Conservation (phyloP, 2,329 filamentous ascomycete species). For the Trichoderma semiorbis region DNA sequence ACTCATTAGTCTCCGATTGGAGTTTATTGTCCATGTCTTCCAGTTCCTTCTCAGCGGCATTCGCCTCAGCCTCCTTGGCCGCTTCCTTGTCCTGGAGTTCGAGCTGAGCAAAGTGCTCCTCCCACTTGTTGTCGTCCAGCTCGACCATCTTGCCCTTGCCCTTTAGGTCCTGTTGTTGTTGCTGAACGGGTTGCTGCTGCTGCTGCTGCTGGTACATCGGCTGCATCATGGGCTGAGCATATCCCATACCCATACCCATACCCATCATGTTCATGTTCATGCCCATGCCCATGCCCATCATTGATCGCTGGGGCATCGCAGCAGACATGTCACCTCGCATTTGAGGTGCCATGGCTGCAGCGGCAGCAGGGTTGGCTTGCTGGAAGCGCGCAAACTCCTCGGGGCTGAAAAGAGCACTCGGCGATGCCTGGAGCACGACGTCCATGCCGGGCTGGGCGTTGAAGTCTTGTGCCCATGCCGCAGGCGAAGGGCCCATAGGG, state of each 20-base stretch:
- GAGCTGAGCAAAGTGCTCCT: constrained; percentile 90
- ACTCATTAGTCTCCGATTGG: constrained; percentile 69
- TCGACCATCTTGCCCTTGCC: constrained; percentile 93
- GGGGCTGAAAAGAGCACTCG: constrained; percentile 64
- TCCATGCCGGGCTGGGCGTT: constrained; percentile 66
- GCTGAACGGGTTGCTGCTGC: constrained; percentile 46
- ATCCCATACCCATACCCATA: constrained; percentile 52
- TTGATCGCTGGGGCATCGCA: constrained; percentile 52
- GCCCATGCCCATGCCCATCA: constrained; percentile 55
- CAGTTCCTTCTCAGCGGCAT: constrained; percentile 79
- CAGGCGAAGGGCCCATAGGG: constrained; percentile 44
- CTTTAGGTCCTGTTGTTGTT: constrained; percentile 54
- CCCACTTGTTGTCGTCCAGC: constrained; percentile 91
- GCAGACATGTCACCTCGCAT: constrained; percentile 54
- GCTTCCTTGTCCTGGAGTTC: constrained; percentile 59
- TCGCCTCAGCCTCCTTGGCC: constrained; percentile 46
- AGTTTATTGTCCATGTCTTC: constrained; percentile 74
- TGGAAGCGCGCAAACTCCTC: constrained; percentile 88
- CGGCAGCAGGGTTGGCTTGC: constrained; percentile 60
- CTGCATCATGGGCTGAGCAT: constrained; percentile 51
- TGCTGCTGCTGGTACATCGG: constrained; percentile 48
- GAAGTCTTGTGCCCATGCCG: constrained; percentile 54
- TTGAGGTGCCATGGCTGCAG: constrained; percentile 49
- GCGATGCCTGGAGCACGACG: constrained; percentile 60
- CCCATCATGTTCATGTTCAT: constrained; percentile 50